Evolutionary conservation across 2,329 filamentous ascomycete species (phyloP).

Genomic region (Colletotrichum plurivorum): DNA sequence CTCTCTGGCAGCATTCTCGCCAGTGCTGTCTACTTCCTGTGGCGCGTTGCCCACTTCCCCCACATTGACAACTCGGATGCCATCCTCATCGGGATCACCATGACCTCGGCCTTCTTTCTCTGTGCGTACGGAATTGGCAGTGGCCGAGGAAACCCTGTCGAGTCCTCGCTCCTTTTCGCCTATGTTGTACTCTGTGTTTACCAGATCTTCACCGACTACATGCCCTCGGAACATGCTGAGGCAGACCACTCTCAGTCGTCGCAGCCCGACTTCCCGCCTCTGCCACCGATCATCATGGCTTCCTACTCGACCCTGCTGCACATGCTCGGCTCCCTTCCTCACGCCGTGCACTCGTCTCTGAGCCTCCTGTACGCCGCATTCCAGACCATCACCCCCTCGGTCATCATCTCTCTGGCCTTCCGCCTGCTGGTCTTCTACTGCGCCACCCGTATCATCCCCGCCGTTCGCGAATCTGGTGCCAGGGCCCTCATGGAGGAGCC

Average conservation of each 20-base stretch:
- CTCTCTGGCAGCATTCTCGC: slow-evolving; percentile 93
- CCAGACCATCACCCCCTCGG: slow-evolving; percentile 94
- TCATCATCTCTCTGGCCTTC: slow-evolving; percentile 95
- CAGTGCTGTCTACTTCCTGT: slow-evolving; percentile 95
- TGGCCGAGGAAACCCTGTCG: slow-evolving; percentile 85
- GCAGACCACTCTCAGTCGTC: slow-evolving; percentile 63
- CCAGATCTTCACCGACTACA: slow-evolving; percentile 99
- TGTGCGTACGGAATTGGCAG: slow-evolving; percentile 95
- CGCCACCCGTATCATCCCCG: slow-evolving; percentile 94
- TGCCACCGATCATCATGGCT: slow-evolving; percentile 98
- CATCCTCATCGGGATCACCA: slow-evolving; percentile 90
- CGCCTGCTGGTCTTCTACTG: slow-evolving; percentile 96
- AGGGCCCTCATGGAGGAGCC: slow-evolving; percentile 87
- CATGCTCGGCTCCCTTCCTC: slow-evolving; percentile 85
- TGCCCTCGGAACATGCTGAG: slow-evolving; percentile 78
- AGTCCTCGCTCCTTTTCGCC: slow-evolving; percentile 60
- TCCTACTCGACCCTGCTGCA: slow-evolving; percentile 94
- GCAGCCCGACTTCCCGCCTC: slow-evolving; percentile 93
- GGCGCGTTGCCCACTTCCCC: slow-evolving; percentile 93
- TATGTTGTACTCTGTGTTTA: slow-evolving; percentile 99
- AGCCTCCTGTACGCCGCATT: slow-evolving; percentile 92
- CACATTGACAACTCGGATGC: slow-evolving; percentile 94
- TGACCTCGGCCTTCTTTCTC: slow-evolving; percentile 93
- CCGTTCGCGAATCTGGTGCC: slow-evolving; percentile 88
- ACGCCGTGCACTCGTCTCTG: slow-evolving; percentile 85